Percentiles rank a stretch among this genome's conserved stretches.
phyloP scores from a whole-genome alignment of 2,329 filamentous ascomycete species.

The Ascochyta rabiei region DNA sequence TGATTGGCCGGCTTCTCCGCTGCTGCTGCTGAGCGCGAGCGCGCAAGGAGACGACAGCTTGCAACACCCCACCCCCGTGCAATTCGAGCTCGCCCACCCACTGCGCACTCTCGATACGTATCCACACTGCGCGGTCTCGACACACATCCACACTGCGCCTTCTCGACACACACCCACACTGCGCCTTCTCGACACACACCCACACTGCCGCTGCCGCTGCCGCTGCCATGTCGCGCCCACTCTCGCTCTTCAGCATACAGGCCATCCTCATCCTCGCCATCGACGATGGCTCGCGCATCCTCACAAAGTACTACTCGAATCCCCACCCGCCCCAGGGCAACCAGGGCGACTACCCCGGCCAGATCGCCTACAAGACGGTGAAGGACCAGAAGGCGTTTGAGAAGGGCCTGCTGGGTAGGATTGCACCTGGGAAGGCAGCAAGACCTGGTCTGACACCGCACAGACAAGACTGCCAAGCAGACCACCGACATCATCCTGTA shows the following conservation, averaged over 20 bases:
- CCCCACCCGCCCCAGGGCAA: constrained; percentile 70
- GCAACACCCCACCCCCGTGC: constrained; percentile 20
- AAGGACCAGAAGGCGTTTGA: constrained; percentile 97
- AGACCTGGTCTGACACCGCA: constrained; percentile 23
- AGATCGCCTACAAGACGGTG: constrained; percentile 82
- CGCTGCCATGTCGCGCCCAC: constrained; percentile 60
- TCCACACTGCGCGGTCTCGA: too few relatives aligned
- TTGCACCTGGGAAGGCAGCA: constrained; percentile 84
- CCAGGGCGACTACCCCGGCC: constrained; percentile 64
- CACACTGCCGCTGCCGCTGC: constrained; percentile 26
- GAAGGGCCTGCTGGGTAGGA: constrained; percentile 75
- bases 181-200: background rate
- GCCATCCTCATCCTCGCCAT: constrained; percentile 63
- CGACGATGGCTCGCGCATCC: constrained; percentile 89
- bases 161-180: background rate
- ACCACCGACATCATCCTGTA: constrained; percentile 96
- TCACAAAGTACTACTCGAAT: constrained; percentile 88
- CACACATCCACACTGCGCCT: background rate
- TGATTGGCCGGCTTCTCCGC: constrained; percentile 38
- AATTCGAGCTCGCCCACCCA: constrained; percentile 1
- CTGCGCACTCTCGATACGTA: too few relatives aligned
- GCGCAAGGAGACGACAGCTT: constrained; percentile 41
- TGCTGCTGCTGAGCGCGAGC: constrained; percentile 17
- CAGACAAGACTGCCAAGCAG: constrained; percentile 91
- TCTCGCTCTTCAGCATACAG: constrained; percentile 61